Base-by-base conservation (phyloP, 371 early-diverging fungal genomes). In the Mortierella sp. region DNA sequence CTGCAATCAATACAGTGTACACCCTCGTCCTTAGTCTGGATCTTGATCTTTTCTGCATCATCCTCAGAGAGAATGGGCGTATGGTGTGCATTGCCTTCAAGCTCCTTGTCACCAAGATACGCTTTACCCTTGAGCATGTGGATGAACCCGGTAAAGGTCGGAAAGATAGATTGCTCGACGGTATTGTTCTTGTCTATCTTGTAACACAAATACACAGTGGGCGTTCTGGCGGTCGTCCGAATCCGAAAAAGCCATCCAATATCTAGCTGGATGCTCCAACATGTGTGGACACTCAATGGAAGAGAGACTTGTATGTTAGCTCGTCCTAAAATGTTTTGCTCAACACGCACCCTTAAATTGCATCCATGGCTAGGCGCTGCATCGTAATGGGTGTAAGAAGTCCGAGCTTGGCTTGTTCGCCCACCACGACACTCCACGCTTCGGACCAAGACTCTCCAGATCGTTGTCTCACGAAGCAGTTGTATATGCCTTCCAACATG, bases 121-220 rank as follows among this genome's bases (percentile, higher is more conserved):
- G 85, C 88, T 5, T 75, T 77, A 9, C 94, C 94, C 28, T 81
- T 48, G n/a, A 94, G 84, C 19, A 90, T 91, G 66, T 93, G 93
- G 43, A 91, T 86, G 60, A 59, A 59, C 38, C 60, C 60, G 40
- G 60, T 59, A 40, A 10, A 59, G 60, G 19, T 38, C 1, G 60
- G 19, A 38, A 21, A 40, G 40, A 59, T 59, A n/a, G 60, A 38
- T 11, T 59, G 60, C 11, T 59, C 38, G 16, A 59, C 40, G 9
- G 60, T 9, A 21, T 38, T 59, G 60, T 38, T 38, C 60, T 59
- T 59, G 60, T 33, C 60, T 40, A 59, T 59, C 60, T 59, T 59
- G 60, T 38, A 59, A 19, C 40, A 40, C 2, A 59, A n/a, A 38
- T 59, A 59, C 60, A 59, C 38, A 10, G 60, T 59, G n/a, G 60